Percentiles rank a stretch among this genome's conserved stretches.
These are phyloP conservation scores for Thelephora aurantiotincta DNA, from an alignment of 768 basidiomycete species.

Conservation along the genomic window DNA sequence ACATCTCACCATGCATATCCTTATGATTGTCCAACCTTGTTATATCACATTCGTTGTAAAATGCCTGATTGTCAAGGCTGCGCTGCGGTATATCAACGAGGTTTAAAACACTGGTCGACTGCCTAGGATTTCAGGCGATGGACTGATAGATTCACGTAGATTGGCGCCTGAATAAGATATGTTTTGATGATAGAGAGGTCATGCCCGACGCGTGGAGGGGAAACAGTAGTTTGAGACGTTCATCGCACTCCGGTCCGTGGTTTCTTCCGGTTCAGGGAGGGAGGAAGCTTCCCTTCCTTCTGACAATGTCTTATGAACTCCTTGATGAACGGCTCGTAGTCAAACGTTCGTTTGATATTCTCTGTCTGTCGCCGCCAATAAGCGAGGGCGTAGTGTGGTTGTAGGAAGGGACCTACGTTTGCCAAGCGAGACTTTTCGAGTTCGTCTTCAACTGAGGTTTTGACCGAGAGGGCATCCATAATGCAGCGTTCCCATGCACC, in stretches of 20 bases:
- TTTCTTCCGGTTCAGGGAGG: slow-evolving; percentile 20
- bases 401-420: slow-evolving; percentile 24
- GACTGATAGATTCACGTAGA: too few relatives aligned
- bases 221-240: too few relatives aligned
- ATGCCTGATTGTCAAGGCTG: too few relatives aligned
- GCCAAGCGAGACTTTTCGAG: slow-evolving; percentile 25
- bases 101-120: too few relatives aligned
- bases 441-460: slow-evolving; percentile 35
- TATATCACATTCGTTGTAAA: too few relatives aligned
- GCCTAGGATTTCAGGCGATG: too few relatives aligned
- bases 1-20: too few relatives aligned
- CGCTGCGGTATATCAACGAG: too few relatives aligned
- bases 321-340: slow-evolving; percentile 49
- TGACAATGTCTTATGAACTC: slow-evolving; percentile 29
- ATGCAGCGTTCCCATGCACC: slow-evolving; percentile 35
- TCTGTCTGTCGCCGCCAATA: slow-evolving; percentile 26
- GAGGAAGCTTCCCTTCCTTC: slow-evolving; percentile 30
- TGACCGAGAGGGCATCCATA: slow-evolving; percentile 21
- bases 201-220: too few relatives aligned
- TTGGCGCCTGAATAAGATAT: too few relatives aligned
- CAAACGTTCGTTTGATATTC: slow-evolving; percentile 41
- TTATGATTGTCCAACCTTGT: too few relatives aligned
- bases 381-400: background rate
- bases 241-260: background rate
- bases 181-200: too few relatives aligned